Evolutionary conservation across 2,329 filamentous ascomycete species (phyloP), one percentile per base, ranked within the genome.

Genomic region (Aureobasidium leucospermi): DNA sequence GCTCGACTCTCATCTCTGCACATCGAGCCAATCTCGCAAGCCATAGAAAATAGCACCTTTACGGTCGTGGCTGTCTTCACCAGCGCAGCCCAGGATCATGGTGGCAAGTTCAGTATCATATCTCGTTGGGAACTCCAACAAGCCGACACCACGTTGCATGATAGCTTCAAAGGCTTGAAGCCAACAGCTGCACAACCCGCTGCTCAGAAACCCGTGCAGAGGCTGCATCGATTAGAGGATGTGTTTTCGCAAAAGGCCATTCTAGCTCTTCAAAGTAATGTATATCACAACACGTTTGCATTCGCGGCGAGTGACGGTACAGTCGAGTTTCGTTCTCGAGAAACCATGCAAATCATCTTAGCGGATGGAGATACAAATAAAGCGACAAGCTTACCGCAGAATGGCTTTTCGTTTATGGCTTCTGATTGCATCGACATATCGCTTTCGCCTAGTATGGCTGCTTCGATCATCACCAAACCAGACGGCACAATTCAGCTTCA

Each of bases 51-150:
- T 16, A 57, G 48, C 19, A 46, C 42, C 9, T 58, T 45, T 29
- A 82, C 86, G 39, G 79, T 96, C 19, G 71, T 96, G 36, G 86
- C 87, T 0, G 81, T 92, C 32, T 90, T 90, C 62, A 88, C 87
- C 9, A 67, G 69, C 81, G 81, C 67, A 72, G 81, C 56, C 80
- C 79, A 58, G 73, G 74, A 63, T 75, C 78, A 59, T 78, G 76
- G 64, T 15, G 34, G 47, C 60, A 29, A 74, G 68, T 19, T 28
- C 69, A 96, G 86, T 65, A 82, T 92, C 42, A 79, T 97, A 63
- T 86, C 90, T 63, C 83, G 88, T 63, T 97, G 93, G 93, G 87
- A 94, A 65, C 71, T 93, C 9, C 79, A 81, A 34, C 84, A 88
- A 34, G 52, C 64, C 29, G 64, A 63, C 15, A 65, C 65, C 2